Evolutionary conservation across 805 yeast genomes (phyloP).

Genomic region (Zygosaccharomyces bisporus): DNA sequence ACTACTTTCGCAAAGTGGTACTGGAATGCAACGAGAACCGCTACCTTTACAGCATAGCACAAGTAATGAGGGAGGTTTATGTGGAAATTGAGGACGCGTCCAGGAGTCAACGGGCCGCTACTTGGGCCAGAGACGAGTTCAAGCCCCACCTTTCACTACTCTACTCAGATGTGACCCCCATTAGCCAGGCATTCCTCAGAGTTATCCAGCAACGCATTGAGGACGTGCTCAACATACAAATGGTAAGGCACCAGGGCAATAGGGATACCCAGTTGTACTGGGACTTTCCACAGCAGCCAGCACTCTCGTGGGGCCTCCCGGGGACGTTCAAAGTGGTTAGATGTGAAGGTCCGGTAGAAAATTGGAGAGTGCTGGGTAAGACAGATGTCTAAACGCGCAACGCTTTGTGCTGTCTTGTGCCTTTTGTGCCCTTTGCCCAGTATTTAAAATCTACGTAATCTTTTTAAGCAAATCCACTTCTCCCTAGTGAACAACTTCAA

Average conservation of each 20-base stretch:
- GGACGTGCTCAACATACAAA: conserved; percentile 52
- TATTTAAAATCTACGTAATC: background rate
- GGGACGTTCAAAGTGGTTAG: conserved; percentile 58
- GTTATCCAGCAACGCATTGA: conserved; percentile 62
- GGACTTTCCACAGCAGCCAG: conserved; percentile 20
- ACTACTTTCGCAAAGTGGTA: conserved; percentile 29
- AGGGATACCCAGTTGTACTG: conserved; percentile 22
- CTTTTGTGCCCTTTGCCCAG: background rate
- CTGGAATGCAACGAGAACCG: conserved; percentile 29
- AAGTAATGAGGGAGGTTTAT: conserved; percentile 53
- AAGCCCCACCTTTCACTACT: conserved; percentile 72
- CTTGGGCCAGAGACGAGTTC: conserved; percentile 56
- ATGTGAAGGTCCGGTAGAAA: conserved; percentile 66
- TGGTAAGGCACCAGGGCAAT: conserved; percentile 16
- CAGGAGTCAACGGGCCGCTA: conserved; percentile 45
- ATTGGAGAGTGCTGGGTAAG: conserved; percentile 62
- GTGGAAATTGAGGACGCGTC: conserved; percentile 36
- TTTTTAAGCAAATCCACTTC: background rate
- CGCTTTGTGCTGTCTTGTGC: background rate
- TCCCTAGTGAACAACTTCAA: background rate
- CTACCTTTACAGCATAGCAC: conserved; percentile 37
- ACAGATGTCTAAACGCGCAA: conserved; percentile 33
- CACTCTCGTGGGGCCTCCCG: conserved; percentile 58
- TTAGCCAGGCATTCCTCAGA: conserved; percentile 61
- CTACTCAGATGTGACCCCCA: conserved; percentile 61